Conservation (phyloP, 352 stramenopile species). For the Globisporangium middletonii region DNA sequence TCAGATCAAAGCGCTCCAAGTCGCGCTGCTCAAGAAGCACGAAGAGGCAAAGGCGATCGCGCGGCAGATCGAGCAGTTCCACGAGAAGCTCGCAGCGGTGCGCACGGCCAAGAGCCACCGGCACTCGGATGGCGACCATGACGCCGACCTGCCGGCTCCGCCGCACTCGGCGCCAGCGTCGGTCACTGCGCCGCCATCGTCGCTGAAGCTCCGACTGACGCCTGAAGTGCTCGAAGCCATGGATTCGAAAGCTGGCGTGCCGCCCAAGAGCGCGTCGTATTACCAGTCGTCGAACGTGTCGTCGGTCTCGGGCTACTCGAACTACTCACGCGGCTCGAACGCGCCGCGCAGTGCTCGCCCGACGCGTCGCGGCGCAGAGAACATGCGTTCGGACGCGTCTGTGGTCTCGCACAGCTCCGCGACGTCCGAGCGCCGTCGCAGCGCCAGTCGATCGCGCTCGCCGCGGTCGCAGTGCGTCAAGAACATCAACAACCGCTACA, state of each 20-base stretch:
- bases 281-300: slow-evolving; percentile 64
- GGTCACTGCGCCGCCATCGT: slow-evolving; percentile 1
- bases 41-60: slow-evolving; percentile 73
- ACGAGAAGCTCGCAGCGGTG: slow-evolving; percentile 44
- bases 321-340: slow-evolving; percentile 31
- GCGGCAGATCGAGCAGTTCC: slow-evolving; percentile 41
- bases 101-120: slow-evolving; percentile 9
- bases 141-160: neutral
- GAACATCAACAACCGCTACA: slow-evolving; percentile 59
- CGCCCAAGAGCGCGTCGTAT: slow-evolving; percentile 32
- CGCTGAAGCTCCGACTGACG: slow-evolving; percentile 43
- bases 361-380: slow-evolving; percentile 6
- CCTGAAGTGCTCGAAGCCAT: slow-evolving; percentile 54
- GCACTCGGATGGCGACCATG: neutral
- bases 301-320: slow-evolving; percentile 58
- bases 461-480: slow-evolving; percentile 37
- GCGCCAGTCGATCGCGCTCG: slow-evolving; percentile 19
- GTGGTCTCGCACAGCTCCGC: slow-evolving; percentile 55
- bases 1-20: slow-evolving; percentile 62
- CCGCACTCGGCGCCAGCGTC: slow-evolving; percentile 12
- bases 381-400: slow-evolving; percentile 35
- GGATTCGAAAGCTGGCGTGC: slow-evolving; percentile 42
- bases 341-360: slow-evolving; percentile 18
- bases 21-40: slow-evolving; percentile 64
- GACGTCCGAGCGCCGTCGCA: slow-evolving; percentile 26